Conservation (phyloP, 805 yeast species). For the Wickerhamiella azymoides region DNA sequence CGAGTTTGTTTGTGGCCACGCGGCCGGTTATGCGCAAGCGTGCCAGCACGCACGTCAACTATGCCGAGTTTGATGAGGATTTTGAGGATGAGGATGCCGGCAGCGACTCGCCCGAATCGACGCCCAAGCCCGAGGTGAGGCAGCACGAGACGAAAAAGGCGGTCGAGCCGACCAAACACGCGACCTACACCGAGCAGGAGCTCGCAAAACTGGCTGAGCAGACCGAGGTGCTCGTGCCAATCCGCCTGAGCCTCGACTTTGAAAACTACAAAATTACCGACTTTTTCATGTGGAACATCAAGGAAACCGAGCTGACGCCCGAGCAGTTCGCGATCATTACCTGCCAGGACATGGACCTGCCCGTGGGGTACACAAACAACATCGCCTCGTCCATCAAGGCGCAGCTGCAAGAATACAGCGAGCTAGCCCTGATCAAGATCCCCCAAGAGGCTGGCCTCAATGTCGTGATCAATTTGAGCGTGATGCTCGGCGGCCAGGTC, state of each 20-base stretch:
- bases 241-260: constrained; percentile 47
- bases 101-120: constrained; percentile 9
- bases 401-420: constrained; percentile 65
- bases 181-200: constrained; percentile 26
- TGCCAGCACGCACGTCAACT: constrained; percentile 42
- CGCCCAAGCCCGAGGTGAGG: constrained; percentile 17
- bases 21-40: constrained; percentile 67
- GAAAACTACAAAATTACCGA: constrained; percentile 44
- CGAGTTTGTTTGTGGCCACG: constrained; percentile 58
- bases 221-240: constrained; percentile 43
- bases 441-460: constrained; percentile 56
- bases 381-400: constrained; percentile 60
- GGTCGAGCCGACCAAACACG: constrained; percentile 31
- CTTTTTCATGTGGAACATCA: constrained; percentile 59
- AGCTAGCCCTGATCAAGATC: constrained; percentile 47
- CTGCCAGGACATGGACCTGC: constrained; percentile 73
- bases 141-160: constrained; percentile 25
- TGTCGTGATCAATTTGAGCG: constrained; percentile 66
- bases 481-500: constrained; percentile 67
- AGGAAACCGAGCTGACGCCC: constrained; percentile 54
- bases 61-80: constrained; percentile 69
- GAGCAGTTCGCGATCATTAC: constrained; percentile 60
- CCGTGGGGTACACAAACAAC: constrained; percentile 43
- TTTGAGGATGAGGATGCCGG: constrained; percentile 34
- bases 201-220: constrained; percentile 29